Conservation (phyloP, 2,329 filamentous ascomycete species). For the Paraconiothyrium brasiliense region DNA sequence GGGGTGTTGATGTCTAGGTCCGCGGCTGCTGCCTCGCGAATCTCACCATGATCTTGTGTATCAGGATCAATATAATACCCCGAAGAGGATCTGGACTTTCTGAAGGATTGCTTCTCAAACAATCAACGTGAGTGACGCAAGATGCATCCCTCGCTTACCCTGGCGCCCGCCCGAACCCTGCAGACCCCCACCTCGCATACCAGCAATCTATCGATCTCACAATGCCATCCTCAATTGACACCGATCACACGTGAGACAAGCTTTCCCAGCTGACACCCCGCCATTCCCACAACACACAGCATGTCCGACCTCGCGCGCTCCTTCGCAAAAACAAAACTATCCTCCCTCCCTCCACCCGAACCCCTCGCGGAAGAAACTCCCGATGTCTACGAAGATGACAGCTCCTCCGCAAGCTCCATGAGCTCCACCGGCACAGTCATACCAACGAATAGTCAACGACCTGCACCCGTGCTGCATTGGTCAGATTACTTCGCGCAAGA, state of each 20-base stretch:
- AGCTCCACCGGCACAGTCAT: conserved; percentile 94
- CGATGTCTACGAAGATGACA: conserved; percentile 59
- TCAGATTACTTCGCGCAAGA: conserved; percentile 91
- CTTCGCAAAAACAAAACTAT: conserved; percentile 79
- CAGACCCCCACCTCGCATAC: conserved; percentile 10
- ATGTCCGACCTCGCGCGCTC: conserved; percentile 86
- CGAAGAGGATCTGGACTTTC: not conserved
- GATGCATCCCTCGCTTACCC: conserved; percentile 13
- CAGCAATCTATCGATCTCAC: not conserved
- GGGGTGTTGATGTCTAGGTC: not conserved
- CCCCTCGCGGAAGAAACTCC: conserved; percentile 57
- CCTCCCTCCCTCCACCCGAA: conserved; percentile 66
- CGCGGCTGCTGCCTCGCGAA: not conserved
- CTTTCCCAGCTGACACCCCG: not conserved
- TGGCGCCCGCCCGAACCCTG: not conserved
- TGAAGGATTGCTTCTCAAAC: not conserved
- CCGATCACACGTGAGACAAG: not conserved
- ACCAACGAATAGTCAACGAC: conserved; percentile 75
- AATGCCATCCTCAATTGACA: conserved; percentile 11
- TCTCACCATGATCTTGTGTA: not conserved
- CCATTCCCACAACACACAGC: not conserved
- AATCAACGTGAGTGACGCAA: conserved; percentile 8
- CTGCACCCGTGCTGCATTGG: conserved; percentile 75
- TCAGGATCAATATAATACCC: not conserved
- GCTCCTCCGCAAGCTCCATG: conserved; percentile 75